Evolutionary conservation across 108 stramenopile genomes (phyloP).

Genomic region (Cyclotella cryptica): DNA sequence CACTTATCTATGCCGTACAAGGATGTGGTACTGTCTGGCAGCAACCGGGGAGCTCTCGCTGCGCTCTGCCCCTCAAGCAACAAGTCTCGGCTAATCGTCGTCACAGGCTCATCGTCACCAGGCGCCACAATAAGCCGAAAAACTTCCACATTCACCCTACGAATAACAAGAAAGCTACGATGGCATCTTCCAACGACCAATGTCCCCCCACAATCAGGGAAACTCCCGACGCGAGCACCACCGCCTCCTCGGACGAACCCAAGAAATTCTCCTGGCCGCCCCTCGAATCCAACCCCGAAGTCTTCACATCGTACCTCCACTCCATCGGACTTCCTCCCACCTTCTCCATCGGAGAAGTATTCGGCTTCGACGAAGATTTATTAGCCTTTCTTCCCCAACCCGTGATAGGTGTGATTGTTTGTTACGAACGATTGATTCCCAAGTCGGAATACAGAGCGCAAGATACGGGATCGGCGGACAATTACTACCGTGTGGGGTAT

Average conservation of each 20-base stretch:
- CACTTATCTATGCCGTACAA: no score
- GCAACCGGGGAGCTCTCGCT: no score
- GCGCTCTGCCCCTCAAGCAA: no score
- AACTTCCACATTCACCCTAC: no score
- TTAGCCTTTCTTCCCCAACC: conserved; percentile 67
- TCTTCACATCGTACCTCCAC: conserved; percentile 59
- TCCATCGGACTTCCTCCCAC: conserved; percentile 51
- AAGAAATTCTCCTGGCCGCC: conserved; percentile 68
- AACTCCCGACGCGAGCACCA: neutral
- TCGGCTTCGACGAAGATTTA: conserved; percentile 67
- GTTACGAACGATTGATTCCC: conserved; percentile 55
- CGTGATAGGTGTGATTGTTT: conserved; percentile 60
- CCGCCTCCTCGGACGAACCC: neutral
- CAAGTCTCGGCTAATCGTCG: no score
- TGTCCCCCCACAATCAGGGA: neutral
- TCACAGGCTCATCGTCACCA: no score
- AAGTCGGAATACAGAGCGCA: conserved; percentile 42
- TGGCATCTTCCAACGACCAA: neutral
- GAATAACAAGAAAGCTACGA: no score
- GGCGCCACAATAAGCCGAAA: no score
- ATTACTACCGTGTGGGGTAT: conserved; percentile 44
- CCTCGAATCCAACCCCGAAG: conserved; percentile 67
- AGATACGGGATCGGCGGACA: conserved; percentile 43
- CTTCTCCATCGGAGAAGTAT: conserved; percentile 61
- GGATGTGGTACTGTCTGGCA: no score